Percentiles rank a stretch among this genome's conserved stretches.
Conservation (phyloP, 2,329 filamentous ascomycete species). For the Fusarium verticillioides region DNA sequence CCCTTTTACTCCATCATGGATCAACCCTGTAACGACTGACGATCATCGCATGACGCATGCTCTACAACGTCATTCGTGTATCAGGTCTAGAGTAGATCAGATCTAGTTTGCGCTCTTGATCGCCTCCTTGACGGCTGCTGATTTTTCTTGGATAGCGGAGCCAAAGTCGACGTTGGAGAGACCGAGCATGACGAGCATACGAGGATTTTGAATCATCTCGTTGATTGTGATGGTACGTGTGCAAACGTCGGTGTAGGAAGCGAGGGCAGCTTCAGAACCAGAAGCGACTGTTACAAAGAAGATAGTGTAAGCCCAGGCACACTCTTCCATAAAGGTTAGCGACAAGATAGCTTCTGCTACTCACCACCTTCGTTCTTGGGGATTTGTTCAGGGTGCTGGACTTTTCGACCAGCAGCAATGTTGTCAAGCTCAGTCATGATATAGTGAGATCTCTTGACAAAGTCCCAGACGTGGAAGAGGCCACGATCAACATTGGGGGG, state of each 20-base stretch:
- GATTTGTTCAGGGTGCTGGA: constrained; percentile 52
- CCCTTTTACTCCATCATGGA: constrained; percentile 1
- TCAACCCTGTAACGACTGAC: constrained; percentile 1
- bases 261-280: constrained; percentile 38
- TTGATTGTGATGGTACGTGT: constrained; percentile 47
- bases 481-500: constrained; percentile 43
- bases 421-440: constrained; percentile 56
- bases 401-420: constrained; percentile 47
- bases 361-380: constrained; percentile 44
- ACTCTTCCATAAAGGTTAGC: neutral
- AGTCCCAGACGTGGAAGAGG: constrained; percentile 56
- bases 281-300: constrained; percentile 23
- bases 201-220: constrained; percentile 47
- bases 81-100: neutral
- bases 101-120: neutral
- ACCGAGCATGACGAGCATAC: constrained; percentile 49
- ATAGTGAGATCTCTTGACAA: constrained; percentile 54
- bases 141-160: constrained; percentile 42
- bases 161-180: constrained; percentile 47
- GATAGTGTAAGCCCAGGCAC: neutral
- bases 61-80: constrained; percentile 21
- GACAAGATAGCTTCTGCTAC: constrained; percentile 21
- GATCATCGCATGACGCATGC: constrained; percentile 19
- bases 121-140: constrained; percentile 43
- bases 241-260: constrained; percentile 47